Percentiles rank a stretch among this genome's conserved stretches.
phyloP scores from a whole-genome alignment of 768 basidiomycete species.

The Leccinum truebloodii region DNA sequence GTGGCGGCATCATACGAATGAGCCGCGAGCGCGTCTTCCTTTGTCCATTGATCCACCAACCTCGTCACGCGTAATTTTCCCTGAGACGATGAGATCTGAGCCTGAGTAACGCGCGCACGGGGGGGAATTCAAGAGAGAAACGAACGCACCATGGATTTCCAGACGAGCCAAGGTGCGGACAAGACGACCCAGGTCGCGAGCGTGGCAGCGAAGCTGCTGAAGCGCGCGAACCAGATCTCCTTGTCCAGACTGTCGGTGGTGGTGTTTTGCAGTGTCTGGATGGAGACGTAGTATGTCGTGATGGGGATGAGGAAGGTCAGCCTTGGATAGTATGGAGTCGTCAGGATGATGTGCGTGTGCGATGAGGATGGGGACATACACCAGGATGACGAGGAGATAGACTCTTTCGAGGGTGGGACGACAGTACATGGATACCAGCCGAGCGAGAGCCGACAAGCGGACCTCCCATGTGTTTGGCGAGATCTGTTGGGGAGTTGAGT shows the following conservation, averaged over 20 bases:
- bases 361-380: slow-evolving; percentile 34
- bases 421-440: slow-evolving; percentile 40
- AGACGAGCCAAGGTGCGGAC: slow-evolving; percentile 42
- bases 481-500: slow-evolving; percentile 32
- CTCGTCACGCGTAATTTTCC: slow-evolving; percentile 42
- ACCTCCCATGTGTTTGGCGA: slow-evolving; percentile 44
- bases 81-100: slow-evolving; percentile 25
- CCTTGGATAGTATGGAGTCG: slow-evolving; percentile 23
- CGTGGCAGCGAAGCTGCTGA: slow-evolving; percentile 37
- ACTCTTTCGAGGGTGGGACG: slow-evolving; percentile 46
- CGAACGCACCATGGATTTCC: slow-evolving; percentile 43
- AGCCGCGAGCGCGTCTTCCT: slow-evolving; percentile 36
- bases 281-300: slow-evolving; percentile 37
- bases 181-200: slow-evolving; percentile 42
- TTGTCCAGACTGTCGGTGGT: slow-evolving; percentile 10
- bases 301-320: slow-evolving; percentile 42
- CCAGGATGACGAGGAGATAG: slow-evolving; percentile 40
- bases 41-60: slow-evolving; percentile 43
- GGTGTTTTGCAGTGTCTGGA: slow-evolving; percentile 17
- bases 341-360: slow-evolving; percentile 1
- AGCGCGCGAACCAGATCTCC: slow-evolving; percentile 37
- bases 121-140: not conserved
- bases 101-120: not conserved
- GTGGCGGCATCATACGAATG: slow-evolving; percentile 22
- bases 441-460: slow-evolving; percentile 41